Base-by-base conservation (phyloP, 306 rosid genomes). In the Rosa persica region DNA sequence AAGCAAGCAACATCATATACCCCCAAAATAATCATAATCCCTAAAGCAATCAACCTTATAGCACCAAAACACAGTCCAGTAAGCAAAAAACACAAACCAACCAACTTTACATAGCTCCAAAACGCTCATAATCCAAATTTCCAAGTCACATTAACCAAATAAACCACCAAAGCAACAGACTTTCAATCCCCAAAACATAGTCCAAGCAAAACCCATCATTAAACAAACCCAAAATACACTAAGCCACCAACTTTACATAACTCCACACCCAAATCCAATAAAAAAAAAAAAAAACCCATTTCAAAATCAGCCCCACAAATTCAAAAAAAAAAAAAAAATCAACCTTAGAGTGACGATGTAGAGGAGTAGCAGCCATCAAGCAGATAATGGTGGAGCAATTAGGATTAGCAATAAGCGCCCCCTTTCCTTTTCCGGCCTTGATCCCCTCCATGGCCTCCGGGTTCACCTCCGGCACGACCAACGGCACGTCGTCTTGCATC, bases 351-450 rank as follows among this genome's bases (percentile, higher is more conserved):
- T 81, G 89, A 47, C 93, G 94, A 88, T 95, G 99, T 61, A 95
- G 94, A 75, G 99, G 99, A 3, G 99, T 95, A 54, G 93, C 99
- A 39, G 96, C 99, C 94, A 95, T 76, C 78, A 95, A 90, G 79
- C 99, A 95, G 55, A 95, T 93, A 58, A 95, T 95, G 49, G 99
- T 95, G 23, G 99, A 93, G 89, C 99, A 95, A 89, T 95, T 95
- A 15, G 99, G 99, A 83, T 95, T 95, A 0, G 99, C 97, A 57
- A 95, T 91, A 15, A 95, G 89, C 0, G 94, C 93, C 16, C 99
- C 99, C 68, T 90, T 91, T 12, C 98, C 98, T 6, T 0, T 83
- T 49, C 98, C 98, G 38, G 84, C 73, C 80, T 88, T 91, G 70
- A 95, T 93, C 8, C 87, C 81, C 4, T 70, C 77, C 97, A 95